phyloP scores from a whole-genome alignment of 2,329 filamentous ascomycete species.

The Sporothrix pseudoabietina region DNA sequence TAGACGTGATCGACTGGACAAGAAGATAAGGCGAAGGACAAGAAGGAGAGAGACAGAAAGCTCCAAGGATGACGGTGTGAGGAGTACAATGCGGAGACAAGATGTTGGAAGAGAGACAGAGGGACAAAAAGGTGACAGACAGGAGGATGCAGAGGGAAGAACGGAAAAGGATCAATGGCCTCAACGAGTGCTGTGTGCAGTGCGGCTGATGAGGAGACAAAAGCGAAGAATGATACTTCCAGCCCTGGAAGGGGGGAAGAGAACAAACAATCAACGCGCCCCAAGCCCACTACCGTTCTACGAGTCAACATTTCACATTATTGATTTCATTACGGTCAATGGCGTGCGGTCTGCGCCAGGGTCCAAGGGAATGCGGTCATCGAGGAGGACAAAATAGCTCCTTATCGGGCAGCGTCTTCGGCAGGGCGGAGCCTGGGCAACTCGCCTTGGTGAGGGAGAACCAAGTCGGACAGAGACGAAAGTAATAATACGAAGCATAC shows the following conservation, averaged over 20 bases:
- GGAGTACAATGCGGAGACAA: not conserved
- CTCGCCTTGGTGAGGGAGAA: conserved; percentile 4
- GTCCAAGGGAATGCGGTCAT: not conserved
- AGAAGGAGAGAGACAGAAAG: not conserved
- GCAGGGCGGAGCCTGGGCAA: not conserved
- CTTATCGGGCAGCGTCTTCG: conserved; percentile 1
- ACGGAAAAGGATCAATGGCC: not conserved
- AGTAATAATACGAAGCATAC: not conserved
- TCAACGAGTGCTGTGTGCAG: not conserved
- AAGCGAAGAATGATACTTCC: not conserved
- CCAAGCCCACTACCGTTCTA: not conserved
- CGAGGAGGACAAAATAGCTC: not conserved
- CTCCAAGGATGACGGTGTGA: not conserved
- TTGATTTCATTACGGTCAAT: not conserved
- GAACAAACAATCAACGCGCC: not conserved
- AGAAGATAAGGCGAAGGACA: not conserved
- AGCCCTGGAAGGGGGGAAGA: not conserved
- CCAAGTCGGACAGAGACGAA: not conserved
- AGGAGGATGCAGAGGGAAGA: not conserved
- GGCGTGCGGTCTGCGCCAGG: not conserved
- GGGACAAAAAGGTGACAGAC: not conserved
- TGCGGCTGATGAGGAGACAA: not conserved
- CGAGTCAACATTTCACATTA: not conserved
- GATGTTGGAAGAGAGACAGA: not conserved
- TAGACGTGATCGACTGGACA: not conserved